Conservation (phyloP, 208 protist species). For the Vickermania ingenoplastis region DNA sequence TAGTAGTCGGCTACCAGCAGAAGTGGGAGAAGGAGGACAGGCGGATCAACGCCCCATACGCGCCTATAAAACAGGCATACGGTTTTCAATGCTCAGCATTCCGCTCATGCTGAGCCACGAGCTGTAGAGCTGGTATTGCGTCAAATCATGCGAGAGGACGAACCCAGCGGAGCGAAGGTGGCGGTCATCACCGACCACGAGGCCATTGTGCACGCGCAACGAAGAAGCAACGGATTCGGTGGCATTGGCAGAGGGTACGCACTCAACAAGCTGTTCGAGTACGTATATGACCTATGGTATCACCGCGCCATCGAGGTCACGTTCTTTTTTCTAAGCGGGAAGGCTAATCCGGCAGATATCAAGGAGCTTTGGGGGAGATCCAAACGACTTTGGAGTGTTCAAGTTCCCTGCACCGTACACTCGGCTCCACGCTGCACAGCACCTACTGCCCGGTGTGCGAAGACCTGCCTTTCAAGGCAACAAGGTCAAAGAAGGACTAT, state of each 20-base stretch:
- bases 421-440: neutral
- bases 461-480: neutral
- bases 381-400: constrained; percentile 1
- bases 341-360: neutral
- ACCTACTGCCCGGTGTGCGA: neutral
- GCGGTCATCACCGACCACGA: constrained; percentile 3
- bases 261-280: constrained; percentile 4
- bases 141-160: neutral
- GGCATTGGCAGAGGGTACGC: neutral
- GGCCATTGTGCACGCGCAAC: neutral
- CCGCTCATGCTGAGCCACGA: constrained; percentile 2
- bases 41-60: constrained; percentile 1
- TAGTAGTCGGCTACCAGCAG: neutral
- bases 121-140: constrained; percentile 1
- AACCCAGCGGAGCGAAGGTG: constrained; percentile 1
- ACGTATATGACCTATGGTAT: too few species aligned
- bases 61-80: neutral
- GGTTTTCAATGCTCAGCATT: constrained; percentile 3
- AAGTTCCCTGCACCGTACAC: neutral
- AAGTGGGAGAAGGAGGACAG: neutral
- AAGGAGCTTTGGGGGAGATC: neutral
- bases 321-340: neutral
- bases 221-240: constrained; percentile 2
- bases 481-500: constrained; percentile 1
- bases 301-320: too few species aligned